Base-by-base conservation (phyloP, 306 rosid genomes). In the Chamaecrista fasciculata region DNA sequence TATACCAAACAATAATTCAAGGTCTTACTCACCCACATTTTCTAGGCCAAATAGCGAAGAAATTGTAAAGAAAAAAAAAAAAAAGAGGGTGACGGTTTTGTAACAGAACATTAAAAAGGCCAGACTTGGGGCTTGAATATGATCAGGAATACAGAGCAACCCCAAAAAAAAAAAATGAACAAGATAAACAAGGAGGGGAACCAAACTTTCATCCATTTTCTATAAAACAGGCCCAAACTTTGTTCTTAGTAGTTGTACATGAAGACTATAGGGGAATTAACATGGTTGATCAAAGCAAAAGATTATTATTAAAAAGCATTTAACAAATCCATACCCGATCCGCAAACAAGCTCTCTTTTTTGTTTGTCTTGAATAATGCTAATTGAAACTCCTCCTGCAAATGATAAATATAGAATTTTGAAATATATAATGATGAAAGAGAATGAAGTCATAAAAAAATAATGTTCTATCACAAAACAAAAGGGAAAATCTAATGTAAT, bases 321-420 rank as follows among this genome's bases (percentile, higher is more conserved):
- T n/a, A 58, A 42, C 56, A 37, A 28, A 14, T 19, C 24, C 50
- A 31, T 82, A 88, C 95, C 86, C 91, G 82, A 76, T 88, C 95
- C 26, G 91, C 91, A 51, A 88, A 88, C 62, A 88, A 48, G 71
- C 95, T 88, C 78, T 86, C 95, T 71, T 86, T 88, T 75, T 88
- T 86, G 71, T 85, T 88, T 69, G 95, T 88, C 81, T 88, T 88
- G 78, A 88, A 88, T 71, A 88, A 78, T 8, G 95, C 95, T 76
- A 88, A 73, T 76, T 88, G 95, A 76, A 88, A 88, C 62, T 88
- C 95, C 73, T 86, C 95, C 95, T 88, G 76, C 57, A 75, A 69
- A 62, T 18, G 59, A 36, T 29, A 28, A 43, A 49, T 42, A 51
- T 7, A n/a, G 18, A 61, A 44, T 56, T 21, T 55, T 16, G 37